Evolutionary conservation across 2,329 filamentous ascomycete genomes (phyloP).

Genomic region (Beauveria bassiana): DNA sequence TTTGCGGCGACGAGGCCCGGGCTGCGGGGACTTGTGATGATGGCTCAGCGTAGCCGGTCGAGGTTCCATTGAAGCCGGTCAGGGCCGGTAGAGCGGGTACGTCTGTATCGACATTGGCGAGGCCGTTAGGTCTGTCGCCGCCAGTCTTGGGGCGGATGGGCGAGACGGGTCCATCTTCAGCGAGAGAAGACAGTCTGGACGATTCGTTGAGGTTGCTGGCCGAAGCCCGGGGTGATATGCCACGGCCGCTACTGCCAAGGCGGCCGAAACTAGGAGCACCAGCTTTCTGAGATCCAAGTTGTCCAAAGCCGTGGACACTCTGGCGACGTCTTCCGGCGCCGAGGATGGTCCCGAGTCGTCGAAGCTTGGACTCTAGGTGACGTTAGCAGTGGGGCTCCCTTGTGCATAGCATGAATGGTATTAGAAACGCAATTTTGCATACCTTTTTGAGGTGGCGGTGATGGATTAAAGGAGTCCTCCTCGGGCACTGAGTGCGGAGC

Average conservation of each 20-base stretch:
- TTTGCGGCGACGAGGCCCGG: constrained; percentile 34
- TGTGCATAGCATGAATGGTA: neutral
- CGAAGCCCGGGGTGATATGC: constrained; percentile 50
- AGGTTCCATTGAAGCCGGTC: neutral
- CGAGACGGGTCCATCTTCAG: constrained; percentile 40
- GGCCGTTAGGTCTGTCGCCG: constrained; percentile 4
- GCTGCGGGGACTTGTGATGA: constrained; percentile 30
- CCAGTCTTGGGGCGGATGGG: constrained; percentile 10
- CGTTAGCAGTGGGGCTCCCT: constrained; percentile 18
- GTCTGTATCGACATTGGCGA: neutral
- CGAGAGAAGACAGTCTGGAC: constrained; percentile 47
- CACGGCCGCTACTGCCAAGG: constrained; percentile 51
- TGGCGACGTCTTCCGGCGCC: constrained; percentile 49
- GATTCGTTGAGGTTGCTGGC: constrained; percentile 51
- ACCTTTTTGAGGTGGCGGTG: constrained; percentile 8
- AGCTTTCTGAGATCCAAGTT: constrained; percentile 47
- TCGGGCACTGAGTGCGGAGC: constrained; percentile 16
- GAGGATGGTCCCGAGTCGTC: constrained; percentile 63
- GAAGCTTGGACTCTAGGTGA: constrained; percentile 45
- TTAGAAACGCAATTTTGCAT: neutral
- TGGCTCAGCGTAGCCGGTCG: neutral
- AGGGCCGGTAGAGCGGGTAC: neutral
- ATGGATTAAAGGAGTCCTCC: constrained; percentile 24
- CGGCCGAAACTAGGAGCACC: constrained; percentile 48
- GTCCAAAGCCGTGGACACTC: constrained; percentile 57